Conservation (phyloP, 352 stramenopile species). For the Thalassiosira ordinaria region DNA sequence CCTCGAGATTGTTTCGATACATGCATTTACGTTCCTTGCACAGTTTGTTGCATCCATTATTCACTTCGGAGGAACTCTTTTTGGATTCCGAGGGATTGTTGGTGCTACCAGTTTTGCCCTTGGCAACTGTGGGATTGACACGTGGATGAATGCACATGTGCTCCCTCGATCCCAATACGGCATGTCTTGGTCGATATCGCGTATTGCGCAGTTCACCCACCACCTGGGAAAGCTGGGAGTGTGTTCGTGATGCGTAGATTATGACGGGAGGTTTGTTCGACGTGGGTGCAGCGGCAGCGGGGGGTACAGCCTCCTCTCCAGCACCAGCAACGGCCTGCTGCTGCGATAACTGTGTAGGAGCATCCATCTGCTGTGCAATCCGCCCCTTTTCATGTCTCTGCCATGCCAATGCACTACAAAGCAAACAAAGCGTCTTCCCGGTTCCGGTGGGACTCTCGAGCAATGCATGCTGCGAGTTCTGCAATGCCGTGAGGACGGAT, state of each 20-base stretch:
- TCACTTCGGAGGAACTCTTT: conserved; percentile 57
- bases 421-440: conserved; percentile 97
- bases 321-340: neutral
- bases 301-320: neutral
- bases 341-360: neutral
- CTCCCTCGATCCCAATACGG: conserved; percentile 93
- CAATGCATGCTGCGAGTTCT: conserved; percentile 93
- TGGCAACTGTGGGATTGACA: conserved; percentile 61
- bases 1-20: conserved; percentile 88
- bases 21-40: conserved; percentile 86
- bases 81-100: conserved; percentile 4
- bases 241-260: conserved; percentile 98
- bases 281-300: conserved; percentile 7
- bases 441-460: conserved; percentile 98
- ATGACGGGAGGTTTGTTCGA: conserved; percentile 87
- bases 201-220: conserved; percentile 96
- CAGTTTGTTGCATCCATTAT: conserved; percentile 85
- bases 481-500: conserved; percentile 92
- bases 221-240: conserved; percentile 98
- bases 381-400: conserved; percentile 71
- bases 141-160: conserved; percentile 98
- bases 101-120: no score
- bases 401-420: conserved; percentile 95
- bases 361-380: conserved; percentile 10
- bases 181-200: conserved; percentile 89